phyloP scores from a whole-genome alignment of 768 basidiomycete genomes.

The Mycena kentingensis region DNA sequence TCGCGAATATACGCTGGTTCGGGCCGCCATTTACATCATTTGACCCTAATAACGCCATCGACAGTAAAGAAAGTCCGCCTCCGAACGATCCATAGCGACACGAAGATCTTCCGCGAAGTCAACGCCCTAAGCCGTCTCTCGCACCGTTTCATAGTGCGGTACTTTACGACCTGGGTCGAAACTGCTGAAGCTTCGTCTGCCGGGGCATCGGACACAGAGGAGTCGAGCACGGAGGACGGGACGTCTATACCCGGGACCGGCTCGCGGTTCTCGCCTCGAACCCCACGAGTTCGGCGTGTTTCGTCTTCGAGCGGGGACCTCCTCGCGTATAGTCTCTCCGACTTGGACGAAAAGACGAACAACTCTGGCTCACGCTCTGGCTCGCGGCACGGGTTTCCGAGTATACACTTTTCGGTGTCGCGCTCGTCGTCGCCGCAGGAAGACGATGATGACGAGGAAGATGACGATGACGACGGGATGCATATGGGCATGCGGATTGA shows the following conservation, averaged over 20 bases:
- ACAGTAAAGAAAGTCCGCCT: slow-evolving; percentile 89
- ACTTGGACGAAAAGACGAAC: slow-evolving; percentile 41
- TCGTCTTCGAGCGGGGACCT: slow-evolving; percentile 54
- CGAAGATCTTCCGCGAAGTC: slow-evolving; percentile 89
- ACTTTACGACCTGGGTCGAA: slow-evolving; percentile 92
- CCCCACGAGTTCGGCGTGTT: slow-evolving; percentile 34
- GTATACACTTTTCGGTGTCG: slow-evolving; percentile 74
- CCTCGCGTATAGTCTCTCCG: slow-evolving; percentile 64
- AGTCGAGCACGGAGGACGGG: slow-evolving; percentile 51
- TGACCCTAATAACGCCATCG: slow-evolving; percentile 2
- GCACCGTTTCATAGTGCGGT: slow-evolving; percentile 89
- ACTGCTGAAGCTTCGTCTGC: slow-evolving; percentile 54
- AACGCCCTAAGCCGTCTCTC: slow-evolving; percentile 84
- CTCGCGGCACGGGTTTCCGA: slow-evolving; percentile 72
- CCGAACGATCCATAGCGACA: slow-evolving; percentile 74
- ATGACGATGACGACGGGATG: slow-evolving; percentile 47
- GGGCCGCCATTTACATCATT: not conserved
- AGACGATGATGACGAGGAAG: slow-evolving; percentile 42
- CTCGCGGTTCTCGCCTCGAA: slow-evolving; percentile 21
- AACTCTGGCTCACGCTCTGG: slow-evolving; percentile 53
- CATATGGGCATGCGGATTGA: too few relatives aligned
- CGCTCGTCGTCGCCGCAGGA: slow-evolving; percentile 44
- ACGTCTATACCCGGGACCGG: slow-evolving; percentile 50
- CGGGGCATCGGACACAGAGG: slow-evolving; percentile 48
- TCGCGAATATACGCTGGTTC: slow-evolving; percentile 75